Evolutionary conservation across 345 rosid genomes (phyloP).

Genomic region (Firmiana major): DNA sequence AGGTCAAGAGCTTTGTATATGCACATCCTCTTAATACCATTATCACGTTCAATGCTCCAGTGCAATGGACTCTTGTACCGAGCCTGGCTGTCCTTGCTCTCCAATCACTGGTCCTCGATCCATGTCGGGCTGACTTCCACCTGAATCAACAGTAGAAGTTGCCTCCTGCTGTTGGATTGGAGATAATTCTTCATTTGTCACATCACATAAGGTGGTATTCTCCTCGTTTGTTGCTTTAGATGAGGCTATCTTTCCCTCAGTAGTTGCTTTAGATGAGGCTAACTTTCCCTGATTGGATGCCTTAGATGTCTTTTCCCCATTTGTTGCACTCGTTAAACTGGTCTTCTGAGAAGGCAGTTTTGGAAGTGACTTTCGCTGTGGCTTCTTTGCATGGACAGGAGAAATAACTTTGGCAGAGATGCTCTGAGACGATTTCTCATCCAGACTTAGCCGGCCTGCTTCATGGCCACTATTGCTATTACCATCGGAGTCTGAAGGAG

Average conservation of each 20-base stretch:
- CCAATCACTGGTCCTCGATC: slow-evolving; percentile 24
- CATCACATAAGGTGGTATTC: slow-evolving; percentile 7
- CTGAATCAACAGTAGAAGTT: slow-evolving; percentile 21
- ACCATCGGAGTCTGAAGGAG: slow-evolving; percentile 47
- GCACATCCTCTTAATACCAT: slow-evolving; percentile 21
- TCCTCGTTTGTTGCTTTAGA: slow-evolving; percentile 26
- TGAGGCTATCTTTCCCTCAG: slow-evolving; percentile 14
- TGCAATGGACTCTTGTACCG: slow-evolving; percentile 36
- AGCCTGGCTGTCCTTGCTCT: slow-evolving; percentile 36
- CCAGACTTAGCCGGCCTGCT: slow-evolving; percentile 63
- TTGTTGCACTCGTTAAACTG: slow-evolving; percentile 26
- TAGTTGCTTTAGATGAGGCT: slow-evolving; percentile 11
- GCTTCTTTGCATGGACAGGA: slow-evolving; percentile 53
- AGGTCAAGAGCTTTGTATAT: slow-evolving; percentile 20
- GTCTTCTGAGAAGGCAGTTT: slow-evolving; percentile 84
- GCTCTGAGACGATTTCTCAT: slow-evolving; percentile 44
- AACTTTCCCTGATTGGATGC: slow-evolving; percentile 20
- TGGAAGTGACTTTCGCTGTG: slow-evolving; percentile 74
- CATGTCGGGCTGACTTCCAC: slow-evolving; percentile 27
- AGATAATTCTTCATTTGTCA: slow-evolving; percentile 22
- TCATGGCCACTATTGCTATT: slow-evolving; percentile 29
- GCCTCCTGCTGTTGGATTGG: slow-evolving; percentile 28
- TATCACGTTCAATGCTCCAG: slow-evolving; percentile 30
- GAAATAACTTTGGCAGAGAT: slow-evolving; percentile 45
- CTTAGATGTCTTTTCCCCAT: slow-evolving; percentile 22